Base-by-base conservation (phyloP, 2,329 filamentous ascomycete species). In the Nigrograna mackinnonii region DNA sequence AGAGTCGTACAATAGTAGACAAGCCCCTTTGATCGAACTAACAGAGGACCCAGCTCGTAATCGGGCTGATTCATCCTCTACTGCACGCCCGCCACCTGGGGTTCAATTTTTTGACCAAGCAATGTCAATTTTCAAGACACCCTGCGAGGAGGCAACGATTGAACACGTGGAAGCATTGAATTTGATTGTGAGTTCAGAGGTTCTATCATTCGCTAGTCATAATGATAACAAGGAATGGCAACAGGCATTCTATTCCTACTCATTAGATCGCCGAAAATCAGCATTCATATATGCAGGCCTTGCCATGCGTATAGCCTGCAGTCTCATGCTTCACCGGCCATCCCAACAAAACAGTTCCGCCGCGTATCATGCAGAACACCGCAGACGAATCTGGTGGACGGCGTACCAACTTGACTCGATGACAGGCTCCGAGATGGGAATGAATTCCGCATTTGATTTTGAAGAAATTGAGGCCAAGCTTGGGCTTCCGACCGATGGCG, bases 321-420 rank as follows among this genome's bases (percentile, higher is more conserved):
- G 20, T 22, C 31, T 42, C 13, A 37, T 37, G 31, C 33, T 42
- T 12, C 39, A 42, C 14, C 11, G 7, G 12, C 20, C 39, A 7
- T 17, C 16, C 9, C 6, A 16, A 14, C 13, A n/a, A 11, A 14
- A 19, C 7, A 13, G 13, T n/a, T 24, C 7, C 18, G 11, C 38
- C 6, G 22, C 14, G 22, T 7, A 7, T 16, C 20, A 26, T 6
- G n/a, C n/a, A n/a, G 39, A 42, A 22, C 33, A 42, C 30, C 33
- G 32, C 5, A 42, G 24, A 17, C 39, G 39, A 6, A 7, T 42
- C 7, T 42, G 39, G 39, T 42, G 39, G 39, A 37, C 33, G 14
- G 37, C 39, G 4, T 42, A 36, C 22, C 20, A 22, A 11, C 18
- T 42, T 7, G 39, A 42, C 24, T 6, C 14, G 11, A 42, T 42